A percentile compares a stretch with the other conserved stretches of the same genome.
phyloP scores from a whole-genome alignment of 2,329 filamentous ascomycete species.

The Ophiostoma piceae region DNA sequence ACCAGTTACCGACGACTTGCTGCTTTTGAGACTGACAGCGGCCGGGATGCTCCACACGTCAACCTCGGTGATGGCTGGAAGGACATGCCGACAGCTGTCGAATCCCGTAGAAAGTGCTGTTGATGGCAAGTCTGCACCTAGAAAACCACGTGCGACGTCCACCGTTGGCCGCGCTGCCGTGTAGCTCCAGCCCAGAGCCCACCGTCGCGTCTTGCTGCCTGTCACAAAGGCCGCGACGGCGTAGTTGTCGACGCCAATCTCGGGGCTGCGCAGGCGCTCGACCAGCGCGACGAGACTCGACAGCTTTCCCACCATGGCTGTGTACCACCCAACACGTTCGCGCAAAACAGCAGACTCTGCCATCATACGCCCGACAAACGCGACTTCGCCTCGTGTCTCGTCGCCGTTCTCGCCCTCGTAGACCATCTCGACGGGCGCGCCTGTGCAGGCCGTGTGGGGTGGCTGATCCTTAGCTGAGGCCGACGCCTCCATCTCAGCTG shows the following conservation, averaged over 20 bases:
- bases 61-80: conserved; percentile 42
- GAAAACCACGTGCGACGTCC: conserved; percentile 40
- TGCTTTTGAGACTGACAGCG: background rate
- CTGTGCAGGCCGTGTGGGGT: conserved; percentile 70
- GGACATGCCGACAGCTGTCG: conserved; percentile 37
- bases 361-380: conserved; percentile 78
- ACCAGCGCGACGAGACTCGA: conserved; percentile 61
- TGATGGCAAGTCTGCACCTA: conserved; percentile 34
- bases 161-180: conserved; percentile 56
- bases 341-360: conserved; percentile 34
- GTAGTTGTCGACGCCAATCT: conserved; percentile 62
- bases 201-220: conserved; percentile 71
- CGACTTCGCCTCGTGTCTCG: conserved; percentile 59
- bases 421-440: conserved; percentile 80
- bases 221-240: conserved; percentile 77
- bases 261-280: conserved; percentile 44
- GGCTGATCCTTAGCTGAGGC: conserved; percentile 61
- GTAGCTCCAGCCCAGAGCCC: conserved; percentile 89
- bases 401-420: conserved; percentile 36
- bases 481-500: conserved; percentile 60
- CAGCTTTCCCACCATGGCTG: conserved; percentile 81
- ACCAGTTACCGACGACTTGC: conserved; percentile 30
- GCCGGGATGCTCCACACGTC: conserved; percentile 43
- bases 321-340: conserved; percentile 75
- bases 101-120: conserved; percentile 36